A percentile compares a stretch with the other conserved stretches of the same genome.
phyloP scores from a whole-genome alignment of 2,329 filamentous ascomycete genomes.

The Diaporthe ilicicola region DNA sequence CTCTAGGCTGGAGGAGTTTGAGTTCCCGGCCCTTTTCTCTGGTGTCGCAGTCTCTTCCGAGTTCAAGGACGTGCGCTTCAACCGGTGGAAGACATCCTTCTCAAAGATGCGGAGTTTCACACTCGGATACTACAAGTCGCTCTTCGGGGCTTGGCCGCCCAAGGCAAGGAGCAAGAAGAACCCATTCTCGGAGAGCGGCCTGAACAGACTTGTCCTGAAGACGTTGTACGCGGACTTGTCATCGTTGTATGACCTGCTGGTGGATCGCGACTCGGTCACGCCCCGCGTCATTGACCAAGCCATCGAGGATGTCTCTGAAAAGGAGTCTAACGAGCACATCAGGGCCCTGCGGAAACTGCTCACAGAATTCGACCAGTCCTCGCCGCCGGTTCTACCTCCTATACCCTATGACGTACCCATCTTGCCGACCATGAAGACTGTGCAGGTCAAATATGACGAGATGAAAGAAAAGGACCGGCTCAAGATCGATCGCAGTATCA shows the following conservation, averaged over 20 bases:
- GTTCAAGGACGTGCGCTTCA: conserved; percentile 81
- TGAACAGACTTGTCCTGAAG: conserved; percentile 84
- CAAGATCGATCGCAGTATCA: conserved; percentile 76
- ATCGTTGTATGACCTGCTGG: conserved; percentile 86
- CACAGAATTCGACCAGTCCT: conserved; percentile 87
- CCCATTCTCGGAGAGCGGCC: conserved; percentile 81
- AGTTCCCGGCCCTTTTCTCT: conserved; percentile 89
- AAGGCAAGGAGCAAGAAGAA: conserved; percentile 94
- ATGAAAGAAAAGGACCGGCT: conserved; percentile 77
- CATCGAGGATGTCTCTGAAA: conserved; percentile 50
- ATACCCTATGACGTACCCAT: conserved; percentile 89
- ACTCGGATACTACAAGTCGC: conserved; percentile 69
- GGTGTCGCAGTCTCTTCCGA: conserved; percentile 88
- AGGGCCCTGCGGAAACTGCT: conserved; percentile 81
- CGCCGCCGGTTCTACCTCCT: conserved; percentile 88
- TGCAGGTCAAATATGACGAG: conserved; percentile 70
- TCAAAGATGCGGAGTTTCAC: conserved; percentile 77
- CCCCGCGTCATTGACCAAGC: conserved; percentile 78
- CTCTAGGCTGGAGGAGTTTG: conserved; percentile 81
- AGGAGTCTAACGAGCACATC: conserved; percentile 65
- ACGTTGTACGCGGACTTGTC: conserved; percentile 88
- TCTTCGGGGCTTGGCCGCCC: conserved; percentile 81
- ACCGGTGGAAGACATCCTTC: conserved; percentile 82
- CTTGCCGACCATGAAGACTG: conserved; percentile 73
- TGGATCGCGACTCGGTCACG: conserved; percentile 80